Evolutionary conservation across 2,329 filamentous ascomycete genomes (phyloP), one percentile per base, ranked within the genome.

Genomic region (Fusarium odoratissimum): DNA sequence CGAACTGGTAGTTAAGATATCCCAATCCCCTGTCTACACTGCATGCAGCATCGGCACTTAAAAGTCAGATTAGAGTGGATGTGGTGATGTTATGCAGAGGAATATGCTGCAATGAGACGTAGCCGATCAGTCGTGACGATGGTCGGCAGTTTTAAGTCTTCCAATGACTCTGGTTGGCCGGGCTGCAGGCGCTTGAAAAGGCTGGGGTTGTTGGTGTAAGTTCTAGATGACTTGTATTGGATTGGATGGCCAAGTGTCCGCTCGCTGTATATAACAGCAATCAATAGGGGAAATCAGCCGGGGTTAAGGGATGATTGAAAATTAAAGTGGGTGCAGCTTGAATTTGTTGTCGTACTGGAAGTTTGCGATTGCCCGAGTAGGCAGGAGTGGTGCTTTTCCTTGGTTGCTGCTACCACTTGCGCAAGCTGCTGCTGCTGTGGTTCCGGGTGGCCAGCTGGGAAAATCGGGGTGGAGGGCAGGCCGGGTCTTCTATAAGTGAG

Each of bases 401-500:
- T 68, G 72, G 71, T 72, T 69, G 73, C 55, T 76, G 46, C 71
- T 73, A 66, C 71, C 64, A 60, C 72, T 74, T 69, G 61, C 71
- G 71, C 64, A 67, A 67, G 63, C 54, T 73, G 66, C 66, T 69
- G 61, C 59, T 73, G 68, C 67, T 73, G 75, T 73, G 74, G 70
- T 76, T 69, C 74, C 69, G 62, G 72, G 68, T 73, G 76, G 73
- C 73, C 73, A 76, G 73, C 68, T 77, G 80, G 79, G 76, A 79
- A 80, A 82, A 82, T 79, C 75, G 79, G 80, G 80, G 81, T 82
- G 82, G 82, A 83, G 82, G 82, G 82, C 82, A 82, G 80, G 82
- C 80, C 79, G 67, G 80, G 79, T 80, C 81, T 82, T 83, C 81
- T 83, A 83, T 84, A 83, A 82, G 82, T 82, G 80, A 80, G 78